Conservation (phyloP, 1,139 yeast species). For the Spathaspora sp. region DNA sequence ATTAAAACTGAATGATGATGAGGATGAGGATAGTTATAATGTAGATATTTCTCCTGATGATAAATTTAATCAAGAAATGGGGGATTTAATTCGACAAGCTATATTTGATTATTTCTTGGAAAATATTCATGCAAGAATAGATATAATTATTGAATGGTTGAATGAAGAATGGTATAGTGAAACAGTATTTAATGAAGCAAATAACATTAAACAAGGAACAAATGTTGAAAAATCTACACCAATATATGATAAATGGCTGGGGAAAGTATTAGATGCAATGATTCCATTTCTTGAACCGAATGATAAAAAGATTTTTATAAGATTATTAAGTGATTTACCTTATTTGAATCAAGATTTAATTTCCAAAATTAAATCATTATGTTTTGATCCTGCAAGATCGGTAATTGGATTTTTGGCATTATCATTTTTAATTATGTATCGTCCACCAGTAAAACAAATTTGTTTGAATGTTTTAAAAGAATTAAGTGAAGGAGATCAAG, state of each 20-base stretch:
- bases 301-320: conserved; percentile 76
- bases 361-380: conserved; percentile 64
- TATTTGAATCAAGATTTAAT: conserved; percentile 62
- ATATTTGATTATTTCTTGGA: conserved; percentile 72
- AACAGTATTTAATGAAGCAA: conserved; percentile 38
- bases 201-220: conserved; percentile 14
- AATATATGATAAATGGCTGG: conserved; percentile 66
- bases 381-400: conserved; percentile 82
- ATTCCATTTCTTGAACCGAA: conserved; percentile 79
- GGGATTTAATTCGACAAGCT: conserved; percentile 65
- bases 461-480: conserved; percentile 68
- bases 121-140: conserved; percentile 71
- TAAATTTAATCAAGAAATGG: conserved; percentile 35
- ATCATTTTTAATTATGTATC: conserved; percentile 80
- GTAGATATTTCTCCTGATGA: conserved; percentile 22
- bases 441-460: conserved; percentile 75
- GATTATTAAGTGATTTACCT: conserved; percentile 86
- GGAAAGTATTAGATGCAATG: conserved; percentile 70
- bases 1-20: conserved; percentile 19
- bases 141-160: conserved; percentile 86
- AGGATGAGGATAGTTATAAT: conserved; percentile 20
- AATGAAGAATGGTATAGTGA: conserved; percentile 95
- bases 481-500: conserved; percentile 49
- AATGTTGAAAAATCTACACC: conserved; percentile 34
- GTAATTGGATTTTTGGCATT: conserved; percentile 79